Conservation (phyloP, 768 basidiomycete genomes). For the Baorangia bicolor region DNA sequence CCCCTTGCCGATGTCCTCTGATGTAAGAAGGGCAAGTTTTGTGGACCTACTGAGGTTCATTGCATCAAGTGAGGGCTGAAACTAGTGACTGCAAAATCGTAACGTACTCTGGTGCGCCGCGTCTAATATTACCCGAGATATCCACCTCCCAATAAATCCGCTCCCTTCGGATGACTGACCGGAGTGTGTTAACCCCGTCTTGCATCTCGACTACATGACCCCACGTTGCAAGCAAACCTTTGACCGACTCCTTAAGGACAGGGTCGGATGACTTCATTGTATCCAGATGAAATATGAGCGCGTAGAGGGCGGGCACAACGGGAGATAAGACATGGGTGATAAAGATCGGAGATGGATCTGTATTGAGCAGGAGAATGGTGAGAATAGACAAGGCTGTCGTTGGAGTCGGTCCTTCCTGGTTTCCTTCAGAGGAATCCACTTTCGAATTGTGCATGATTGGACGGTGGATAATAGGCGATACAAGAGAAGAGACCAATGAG, state of each 20-base stretch:
- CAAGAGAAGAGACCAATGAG: slow-evolving; percentile 26
- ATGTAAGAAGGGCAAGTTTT: slow-evolving; percentile 48
- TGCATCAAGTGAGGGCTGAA: neutral
- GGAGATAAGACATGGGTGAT: slow-evolving; percentile 66
- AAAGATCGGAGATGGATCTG: slow-evolving; percentile 74
- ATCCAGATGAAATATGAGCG: slow-evolving; percentile 56
- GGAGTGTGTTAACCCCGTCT: slow-evolving; percentile 56
- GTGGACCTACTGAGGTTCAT: slow-evolving; percentile 19
- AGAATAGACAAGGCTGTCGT: slow-evolving; percentile 49
- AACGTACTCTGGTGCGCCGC: slow-evolving; percentile 43
- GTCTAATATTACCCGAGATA: slow-evolving; percentile 50
- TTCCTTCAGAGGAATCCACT: neutral
- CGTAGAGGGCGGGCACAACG: slow-evolving; percentile 64
- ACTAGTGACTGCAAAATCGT: neutral
- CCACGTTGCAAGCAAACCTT: slow-evolving; percentile 70
- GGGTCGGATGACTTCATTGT: slow-evolving; percentile 63
- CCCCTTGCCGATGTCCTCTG: slow-evolving; percentile 43
- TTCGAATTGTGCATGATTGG: slow-evolving; percentile 40
- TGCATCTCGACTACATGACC: slow-evolving; percentile 56
- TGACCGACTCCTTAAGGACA: slow-evolving; percentile 53
- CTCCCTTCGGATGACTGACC: slow-evolving; percentile 54
- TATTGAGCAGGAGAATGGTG: slow-evolving; percentile 61
- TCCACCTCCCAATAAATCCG: slow-evolving; percentile 56
- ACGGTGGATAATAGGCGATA: slow-evolving; percentile 51
- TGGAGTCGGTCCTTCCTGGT: slow-evolving; percentile 26